Base-by-base conservation (phyloP, 2,329 filamentous ascomycete genomes). In the Dichotomopilus funicola region DNA sequence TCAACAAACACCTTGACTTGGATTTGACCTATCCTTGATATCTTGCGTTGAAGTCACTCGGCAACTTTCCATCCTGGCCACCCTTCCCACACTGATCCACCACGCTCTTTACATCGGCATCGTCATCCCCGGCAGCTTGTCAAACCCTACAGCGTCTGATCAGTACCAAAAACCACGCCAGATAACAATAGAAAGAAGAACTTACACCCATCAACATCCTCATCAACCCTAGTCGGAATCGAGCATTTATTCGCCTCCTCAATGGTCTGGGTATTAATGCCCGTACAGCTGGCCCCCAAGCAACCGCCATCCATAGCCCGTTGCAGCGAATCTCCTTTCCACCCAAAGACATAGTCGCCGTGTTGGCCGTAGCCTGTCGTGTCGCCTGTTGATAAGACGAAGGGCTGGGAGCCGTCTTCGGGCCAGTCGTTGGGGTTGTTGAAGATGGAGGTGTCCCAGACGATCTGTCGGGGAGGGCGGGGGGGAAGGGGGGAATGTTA, bases 141-240 rank as follows among this genome's bases (percentile, higher is more conserved):
- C 42, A 13, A 52, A 52, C 50, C 50, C 50, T 52, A 19, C 12
- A 19, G 40, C 37, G 9, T 4, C 1, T 38, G 33, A 34, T 51
- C 34, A 51, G 40, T 27, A 9, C 6, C 33, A 33, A 27, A 10
- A 11, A 41, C 8, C 19, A 8, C n/a, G 2, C 8, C 34, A 3
- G 12, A 38, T 5, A 46, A 8, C 10, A 1, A 11, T n/a, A 12
- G 6, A n/a, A n/a, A 27, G 34, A 36, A 19, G 19, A 11, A 47
- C 51, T 53, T 41, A 53, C 51, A 53, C 12, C 51, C 51, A 35
- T 53, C 43, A 34, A 47, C 51, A 1, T 53, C 51, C 51, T 53
- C 51, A 19, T n/a, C 36, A 2, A 48, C 45, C 45, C 45, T 54
- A 33, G 48, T 49, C 9, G 37, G 4, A 11, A 44, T 43, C 31